phyloP scores from a whole-genome alignment of 345 rosid species.

The Reutealis trisperma region DNA sequence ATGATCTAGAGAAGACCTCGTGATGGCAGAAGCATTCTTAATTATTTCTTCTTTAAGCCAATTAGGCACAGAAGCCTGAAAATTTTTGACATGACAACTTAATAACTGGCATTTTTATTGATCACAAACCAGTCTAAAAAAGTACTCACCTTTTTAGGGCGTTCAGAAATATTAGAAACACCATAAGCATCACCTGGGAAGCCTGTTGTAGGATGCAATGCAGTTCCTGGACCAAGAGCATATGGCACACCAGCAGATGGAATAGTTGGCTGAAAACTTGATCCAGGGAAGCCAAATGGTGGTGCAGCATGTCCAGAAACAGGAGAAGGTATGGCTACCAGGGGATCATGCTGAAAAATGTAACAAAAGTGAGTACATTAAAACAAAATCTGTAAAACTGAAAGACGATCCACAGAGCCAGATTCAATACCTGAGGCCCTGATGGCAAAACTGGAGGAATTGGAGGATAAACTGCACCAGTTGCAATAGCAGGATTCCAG shows the following conservation, averaged over 20 bases:
- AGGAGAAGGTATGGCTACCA: conserved; percentile 50
- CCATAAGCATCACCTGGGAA: conserved; percentile 78
- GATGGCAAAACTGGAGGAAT: conserved; percentile 52
- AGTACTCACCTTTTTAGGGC: conserved; percentile 73
- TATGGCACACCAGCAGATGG: conserved; percentile 55
- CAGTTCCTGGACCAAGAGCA: conserved; percentile 54
- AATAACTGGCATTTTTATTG: conserved; percentile 4
- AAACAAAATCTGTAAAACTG: conserved; percentile 1
- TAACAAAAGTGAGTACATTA: conserved; percentile 23
- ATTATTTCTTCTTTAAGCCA: conserved; percentile 97
- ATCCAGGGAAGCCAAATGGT: conserved; percentile 71
- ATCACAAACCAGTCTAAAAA: conserved; percentile 13
- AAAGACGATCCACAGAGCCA: conserved; percentile 12
- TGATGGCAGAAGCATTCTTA: conserved; percentile 70
- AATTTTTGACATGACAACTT: conserved; percentile 12
- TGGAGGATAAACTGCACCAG: conserved; percentile 59
- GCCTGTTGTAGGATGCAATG: conserved; percentile 58
- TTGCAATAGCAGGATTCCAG: conserved; percentile 60
- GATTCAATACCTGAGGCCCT: conserved; percentile 58
- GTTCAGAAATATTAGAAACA: conserved; percentile 60
- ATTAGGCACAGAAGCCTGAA: conserved; percentile 87
- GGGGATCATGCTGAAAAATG: conserved; percentile 65
- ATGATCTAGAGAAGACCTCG: conserved; percentile 64
- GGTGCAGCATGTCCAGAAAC: conserved; percentile 60
- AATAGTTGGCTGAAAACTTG: conserved; percentile 56